Percentiles rank a stretch among this genome's conserved stretches.
Evolutionary conservation across 805 yeast genomes (phyloP).

Genomic region (Wickerhamiella spandovensis): DNA sequence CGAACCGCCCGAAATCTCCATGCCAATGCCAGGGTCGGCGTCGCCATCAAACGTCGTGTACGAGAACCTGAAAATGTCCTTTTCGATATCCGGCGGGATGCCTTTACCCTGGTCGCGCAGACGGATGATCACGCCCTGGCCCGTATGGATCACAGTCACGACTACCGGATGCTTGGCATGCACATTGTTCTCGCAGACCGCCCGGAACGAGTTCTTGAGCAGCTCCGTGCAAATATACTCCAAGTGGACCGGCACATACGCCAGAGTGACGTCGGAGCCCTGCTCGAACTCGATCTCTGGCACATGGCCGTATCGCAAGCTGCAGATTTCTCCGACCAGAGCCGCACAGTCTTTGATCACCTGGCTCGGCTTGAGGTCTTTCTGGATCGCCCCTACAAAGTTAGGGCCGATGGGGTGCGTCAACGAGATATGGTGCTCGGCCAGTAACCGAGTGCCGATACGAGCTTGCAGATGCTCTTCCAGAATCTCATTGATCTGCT

Average conservation of each 20-base stretch:
- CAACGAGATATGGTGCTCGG: conserved; percentile 70
- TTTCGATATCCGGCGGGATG: conserved; percentile 50
- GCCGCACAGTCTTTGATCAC: conserved; percentile 52
- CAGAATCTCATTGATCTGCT: conserved; percentile 46
- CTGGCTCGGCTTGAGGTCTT: conserved; percentile 47
- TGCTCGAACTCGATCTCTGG: conserved; percentile 47
- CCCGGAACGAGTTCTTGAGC: conserved; percentile 75
- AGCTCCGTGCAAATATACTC: conserved; percentile 82
- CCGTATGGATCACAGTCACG: conserved; percentile 35
- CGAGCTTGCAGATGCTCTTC: conserved; percentile 71
- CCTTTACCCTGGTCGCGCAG: conserved; percentile 86
- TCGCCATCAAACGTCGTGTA: conserved; percentile 65
- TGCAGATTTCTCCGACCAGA: conserved; percentile 70
- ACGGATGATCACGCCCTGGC: conserved; percentile 50
- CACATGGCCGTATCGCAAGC: conserved; percentile 67
- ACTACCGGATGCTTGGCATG: conserved; percentile 30
- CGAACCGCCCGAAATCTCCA: conserved; percentile 57
- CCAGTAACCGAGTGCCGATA: conserved; percentile 72
- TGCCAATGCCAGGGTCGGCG: conserved; percentile 45
- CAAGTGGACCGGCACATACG: conserved; percentile 76
- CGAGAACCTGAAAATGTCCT: conserved; percentile 70
- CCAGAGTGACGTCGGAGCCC: conserved; percentile 47
- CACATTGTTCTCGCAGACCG: conserved; percentile 60
- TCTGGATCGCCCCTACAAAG: conserved; percentile 55
- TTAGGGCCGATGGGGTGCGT: conserved; percentile 34